A percentile compares a stretch with the other conserved stretches of the same genome.
phyloP scores from a whole-genome alignment of 305 asterid species.

The Caryopteris hybrid region DNA sequence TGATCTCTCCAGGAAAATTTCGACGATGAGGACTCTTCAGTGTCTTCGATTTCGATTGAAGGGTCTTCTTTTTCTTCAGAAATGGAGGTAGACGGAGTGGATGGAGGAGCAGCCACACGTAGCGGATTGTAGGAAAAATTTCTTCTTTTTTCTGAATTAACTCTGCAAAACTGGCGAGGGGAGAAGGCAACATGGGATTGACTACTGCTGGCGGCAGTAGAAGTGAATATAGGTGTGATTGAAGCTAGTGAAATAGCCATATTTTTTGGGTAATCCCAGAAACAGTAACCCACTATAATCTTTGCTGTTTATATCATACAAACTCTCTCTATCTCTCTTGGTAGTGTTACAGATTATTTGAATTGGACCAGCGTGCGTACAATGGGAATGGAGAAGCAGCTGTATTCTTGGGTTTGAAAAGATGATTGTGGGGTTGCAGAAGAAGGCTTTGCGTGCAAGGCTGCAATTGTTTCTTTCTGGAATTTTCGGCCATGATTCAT shows the following conservation, averaged over 20 bases:
- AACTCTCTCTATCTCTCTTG: neutral
- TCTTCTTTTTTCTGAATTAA: constrained; percentile 22
- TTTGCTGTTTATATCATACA: too few species aligned
- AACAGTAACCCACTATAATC: neutral
- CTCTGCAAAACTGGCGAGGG: constrained; percentile 10
- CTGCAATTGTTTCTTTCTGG: constrained; percentile 31
- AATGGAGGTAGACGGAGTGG: constrained; percentile 32
- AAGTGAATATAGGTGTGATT: constrained; percentile 25
- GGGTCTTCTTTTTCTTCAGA: constrained; percentile 28
- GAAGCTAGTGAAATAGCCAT: constrained; percentile 41
- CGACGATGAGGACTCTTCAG: constrained; percentile 43
- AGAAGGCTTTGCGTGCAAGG: constrained; percentile 79
- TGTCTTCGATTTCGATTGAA: constrained; percentile 30
- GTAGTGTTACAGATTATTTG: too few species aligned
- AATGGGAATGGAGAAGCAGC: neutral
- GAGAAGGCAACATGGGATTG: constrained; percentile 14
- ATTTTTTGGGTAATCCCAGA: neutral
- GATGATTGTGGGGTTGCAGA: constrained; percentile 8
- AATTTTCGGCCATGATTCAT: constrained; percentile 18
- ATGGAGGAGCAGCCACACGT: constrained; percentile 61
- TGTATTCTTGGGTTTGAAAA: neutral
- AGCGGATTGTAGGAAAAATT: constrained; percentile 24
- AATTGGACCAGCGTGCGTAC: neutral
- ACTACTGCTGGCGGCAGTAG: neutral
- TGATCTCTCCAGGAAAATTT: constrained; percentile 93